These are phyloP conservation scores for Blastomyces parvus DNA, from an alignment of 2,329 filamentous ascomycete species.

Conservation along the genomic window DNA sequence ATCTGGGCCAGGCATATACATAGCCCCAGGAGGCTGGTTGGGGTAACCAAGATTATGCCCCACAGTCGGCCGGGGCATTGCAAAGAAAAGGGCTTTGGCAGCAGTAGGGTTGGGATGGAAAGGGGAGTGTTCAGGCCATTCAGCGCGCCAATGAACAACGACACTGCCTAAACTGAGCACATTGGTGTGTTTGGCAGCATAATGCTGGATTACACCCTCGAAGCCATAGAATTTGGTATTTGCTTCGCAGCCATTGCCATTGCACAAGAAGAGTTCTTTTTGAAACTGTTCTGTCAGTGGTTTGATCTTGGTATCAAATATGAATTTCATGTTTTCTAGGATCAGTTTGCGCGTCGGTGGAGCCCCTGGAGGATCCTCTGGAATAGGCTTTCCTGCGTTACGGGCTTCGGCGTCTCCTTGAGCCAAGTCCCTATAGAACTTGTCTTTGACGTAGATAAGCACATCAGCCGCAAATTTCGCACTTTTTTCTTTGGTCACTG, in stretches of 20 bases:
- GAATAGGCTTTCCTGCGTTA: constrained; percentile 39
- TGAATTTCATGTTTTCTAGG: constrained; percentile 78
- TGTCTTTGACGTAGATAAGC: constrained; percentile 55
- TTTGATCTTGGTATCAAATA: constrained; percentile 69
- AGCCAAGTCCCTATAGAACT: constrained; percentile 54
- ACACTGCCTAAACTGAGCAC: constrained; percentile 60
- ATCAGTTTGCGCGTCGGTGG: constrained; percentile 55
- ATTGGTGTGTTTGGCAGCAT: constrained; percentile 69
- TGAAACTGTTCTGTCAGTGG: constrained; percentile 55
- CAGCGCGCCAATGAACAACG: constrained; percentile 68
- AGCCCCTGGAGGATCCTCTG: constrained; percentile 43
- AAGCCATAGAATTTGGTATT: constrained; percentile 62
- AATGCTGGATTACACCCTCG: constrained; percentile 73
- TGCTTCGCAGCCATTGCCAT: constrained; percentile 48
- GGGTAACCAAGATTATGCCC: constrained; percentile 16
- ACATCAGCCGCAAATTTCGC: constrained; percentile 63
- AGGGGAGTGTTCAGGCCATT: constrained; percentile 68
- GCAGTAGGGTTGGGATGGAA: constrained; percentile 54
- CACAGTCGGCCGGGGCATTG: constrained; percentile 22
- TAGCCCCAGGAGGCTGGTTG: constrained; percentile 12
- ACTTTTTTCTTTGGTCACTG: constrained; percentile 54
- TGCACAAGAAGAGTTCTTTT: constrained; percentile 69
- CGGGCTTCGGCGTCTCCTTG: constrained; percentile 44
- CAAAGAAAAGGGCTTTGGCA: constrained; percentile 33
- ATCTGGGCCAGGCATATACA: constrained; percentile 15